Evolutionary conservation across 305 asterid species (phyloP), one percentile per base, ranked within the genome.

Genomic region (Solanum hybrid): DNA sequence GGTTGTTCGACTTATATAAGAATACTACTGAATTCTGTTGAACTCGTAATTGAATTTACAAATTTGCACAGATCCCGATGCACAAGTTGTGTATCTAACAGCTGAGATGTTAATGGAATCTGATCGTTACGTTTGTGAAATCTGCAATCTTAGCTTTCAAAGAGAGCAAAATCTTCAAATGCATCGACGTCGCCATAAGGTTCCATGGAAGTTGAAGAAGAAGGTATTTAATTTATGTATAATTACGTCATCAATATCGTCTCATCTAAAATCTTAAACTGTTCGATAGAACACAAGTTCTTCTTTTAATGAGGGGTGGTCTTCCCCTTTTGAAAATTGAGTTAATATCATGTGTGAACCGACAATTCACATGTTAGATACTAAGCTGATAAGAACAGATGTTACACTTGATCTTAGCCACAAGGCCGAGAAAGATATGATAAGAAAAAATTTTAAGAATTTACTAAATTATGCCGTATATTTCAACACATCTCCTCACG

Each of bases 101-200:
- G 89, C 89, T 36, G 91, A 89, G 86, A 77, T 73, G 87, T 64
- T 89, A 29, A 89, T 89, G 91, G 89, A 89, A 86, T 89, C 89
- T 22, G 91, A 89, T 71, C 89, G 89, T 26, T 86, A 86, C 89
- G 72, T 85, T 9, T 89, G 91, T 51, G 91, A 89, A 86, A 86
- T 89, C 13, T 89, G 91, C 79, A 85, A 89, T 22, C 89, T 84
- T 36, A 89, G 91, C 5, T 89, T 89, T 34, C 91, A 89, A 42
- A 85, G 91, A 13, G 89, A 89, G 32, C 91, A 89, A 34, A 89
- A 89, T 40, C 91, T 89, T 6, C 91, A 89, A 60, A 89, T 89
- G 91, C 91, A 89, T 24, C 75, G 89, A 1, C 91, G 91, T 17
- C 89, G 91, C 20, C 91, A 89, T 76, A 89, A 89, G 78, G 87